Evolutionary conservation across 176 grass and related monocot species (phyloP), one percentile per base, ranked within the genome.

Genomic region (Thalia dealbata): DNA sequence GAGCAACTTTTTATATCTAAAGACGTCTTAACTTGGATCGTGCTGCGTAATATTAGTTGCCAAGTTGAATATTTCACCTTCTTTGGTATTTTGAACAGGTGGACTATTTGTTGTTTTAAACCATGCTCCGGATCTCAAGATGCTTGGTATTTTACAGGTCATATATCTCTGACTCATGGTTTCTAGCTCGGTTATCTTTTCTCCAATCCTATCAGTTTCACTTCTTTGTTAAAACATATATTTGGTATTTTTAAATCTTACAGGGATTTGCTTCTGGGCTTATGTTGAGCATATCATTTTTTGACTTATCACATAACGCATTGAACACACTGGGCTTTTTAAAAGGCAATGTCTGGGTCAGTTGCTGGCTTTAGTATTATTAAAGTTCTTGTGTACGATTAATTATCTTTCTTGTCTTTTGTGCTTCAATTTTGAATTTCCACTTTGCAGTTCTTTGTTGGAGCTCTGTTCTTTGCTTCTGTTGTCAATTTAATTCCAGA

Each of bases 201-300:
- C 21, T 68, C 65, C 16, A 16, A 0, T 7, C 21, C 22, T 2
- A 10, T 62, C 2, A 14, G 23, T 62, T 26, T 27, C 25, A 13
- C 25, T 63, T 63, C 10, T 14, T 14, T 25, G 50, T 29, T 19
- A 66, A 71, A 46, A 45, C 23, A 58, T 56, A 28, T 69, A 50
- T 52, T 38, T 56, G 19, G 16, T 38, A 13, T 18, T 46, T 67
- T 28, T 2, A 72, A 43, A 77, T 50, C 74, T 72, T 58, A 24
- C 79, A 97, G 90, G 95, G 90, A n/a, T 97, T 97, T 83, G 90
- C 90, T 66, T 89, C 95, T 74, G 95, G 95, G 14, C 95, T 97
- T 90, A 97, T 97, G 95, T 55, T 97, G 79, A 91, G 87, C 84
- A 97, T 97, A 59, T 97, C 95, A 51, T 97, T 97, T 73, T 84